A percentile compares a stretch with the other conserved stretches of the same genome.
These are phyloP conservation scores for Starmerella asiatica DNA, from an alignment of 805 yeast species.

Conservation along the genomic window DNA sequence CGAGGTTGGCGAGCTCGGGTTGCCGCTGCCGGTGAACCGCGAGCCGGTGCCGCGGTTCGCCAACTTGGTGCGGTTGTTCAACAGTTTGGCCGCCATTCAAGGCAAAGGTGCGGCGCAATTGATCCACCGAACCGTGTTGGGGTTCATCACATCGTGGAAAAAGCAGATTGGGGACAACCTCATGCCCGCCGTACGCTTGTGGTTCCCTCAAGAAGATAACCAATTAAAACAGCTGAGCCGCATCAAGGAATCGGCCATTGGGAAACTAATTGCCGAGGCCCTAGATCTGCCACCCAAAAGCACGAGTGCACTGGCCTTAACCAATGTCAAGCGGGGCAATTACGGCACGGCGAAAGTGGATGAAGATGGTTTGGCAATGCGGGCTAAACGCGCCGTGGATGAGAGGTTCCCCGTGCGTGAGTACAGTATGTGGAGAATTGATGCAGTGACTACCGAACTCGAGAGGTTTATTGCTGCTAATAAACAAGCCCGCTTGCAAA, in stretches of 20 bases:
- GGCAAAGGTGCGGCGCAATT: conserved; percentile 12
- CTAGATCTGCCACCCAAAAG: conserved; percentile 48
- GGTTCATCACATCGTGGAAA: conserved; percentile 41
- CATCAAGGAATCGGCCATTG: conserved; percentile 51
- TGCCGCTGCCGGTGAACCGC: conserved; percentile 16
- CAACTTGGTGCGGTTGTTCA: conserved; percentile 16
- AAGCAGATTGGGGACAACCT: conserved; percentile 46
- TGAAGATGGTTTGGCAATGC: conserved; percentile 38
- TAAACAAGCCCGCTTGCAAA: conserved; percentile 31
- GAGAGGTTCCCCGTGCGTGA: conserved; percentile 33
- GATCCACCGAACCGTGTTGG: conserved; percentile 23
- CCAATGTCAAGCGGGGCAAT: conserved; percentile 22
- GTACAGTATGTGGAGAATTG: conserved; percentile 33
- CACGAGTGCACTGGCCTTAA: conserved; percentile 40
- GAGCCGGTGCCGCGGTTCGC: conserved; percentile 16
- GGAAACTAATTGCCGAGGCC: conserved; percentile 35
- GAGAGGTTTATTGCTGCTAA: conserved; percentile 32
- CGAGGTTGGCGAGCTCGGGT: conserved; percentile 10
- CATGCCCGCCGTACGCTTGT: conserved; percentile 50
- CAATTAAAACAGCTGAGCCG: conserved; percentile 38
- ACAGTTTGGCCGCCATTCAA: conserved; percentile 3
- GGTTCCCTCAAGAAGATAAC: conserved; percentile 49
- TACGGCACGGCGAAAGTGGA: neutral
- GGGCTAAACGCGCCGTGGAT: conserved; percentile 38
- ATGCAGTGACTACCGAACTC: conserved; percentile 37